A percentile compares a stretch with the other conserved stretches of the same genome.
Conservation (phyloP, 306 rosid species). For the Psophocarpus tetragonolobus region DNA sequence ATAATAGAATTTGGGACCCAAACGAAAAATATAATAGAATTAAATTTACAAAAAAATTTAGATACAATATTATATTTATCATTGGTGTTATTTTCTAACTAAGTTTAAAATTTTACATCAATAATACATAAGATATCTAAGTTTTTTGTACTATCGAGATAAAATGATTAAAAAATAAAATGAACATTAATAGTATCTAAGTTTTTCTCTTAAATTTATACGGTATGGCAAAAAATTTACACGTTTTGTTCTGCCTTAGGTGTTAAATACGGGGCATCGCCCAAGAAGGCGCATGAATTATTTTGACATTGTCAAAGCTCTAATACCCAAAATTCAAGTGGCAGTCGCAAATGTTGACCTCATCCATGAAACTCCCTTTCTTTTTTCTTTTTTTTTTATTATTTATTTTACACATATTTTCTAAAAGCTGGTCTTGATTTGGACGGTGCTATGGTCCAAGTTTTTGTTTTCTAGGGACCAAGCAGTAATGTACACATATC, state of each 20-base stretch:
- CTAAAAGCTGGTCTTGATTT: background rate
- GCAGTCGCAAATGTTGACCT: constrained; percentile 57
- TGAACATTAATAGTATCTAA: too few relatives aligned
- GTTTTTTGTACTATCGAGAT: too few relatives aligned
- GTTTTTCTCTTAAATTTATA: background rate
- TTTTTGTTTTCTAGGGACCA: background rate
- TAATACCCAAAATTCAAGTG: constrained; percentile 28
- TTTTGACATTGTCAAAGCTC: constrained; percentile 13
- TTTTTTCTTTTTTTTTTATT: background rate
- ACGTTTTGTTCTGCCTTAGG: background rate
- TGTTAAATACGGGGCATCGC: constrained; percentile 23
- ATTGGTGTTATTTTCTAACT: too few relatives aligned
- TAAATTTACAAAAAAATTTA: too few relatives aligned
- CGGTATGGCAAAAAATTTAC: background rate
- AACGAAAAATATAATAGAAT: background rate
- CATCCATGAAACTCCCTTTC: background rate
- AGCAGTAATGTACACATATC: background rate
- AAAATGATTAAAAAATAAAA: too few relatives aligned
- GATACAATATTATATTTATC: too few relatives aligned
- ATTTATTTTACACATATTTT: background rate
- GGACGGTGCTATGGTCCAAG: background rate
- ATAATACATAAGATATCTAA: too few relatives aligned
- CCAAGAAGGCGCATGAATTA: background rate
- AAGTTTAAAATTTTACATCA: too few relatives aligned
- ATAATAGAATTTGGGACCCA: background rate